Base-by-base conservation (phyloP, 495 filamentous ascomycete species). In the Recurvomyces mirabilis region DNA sequence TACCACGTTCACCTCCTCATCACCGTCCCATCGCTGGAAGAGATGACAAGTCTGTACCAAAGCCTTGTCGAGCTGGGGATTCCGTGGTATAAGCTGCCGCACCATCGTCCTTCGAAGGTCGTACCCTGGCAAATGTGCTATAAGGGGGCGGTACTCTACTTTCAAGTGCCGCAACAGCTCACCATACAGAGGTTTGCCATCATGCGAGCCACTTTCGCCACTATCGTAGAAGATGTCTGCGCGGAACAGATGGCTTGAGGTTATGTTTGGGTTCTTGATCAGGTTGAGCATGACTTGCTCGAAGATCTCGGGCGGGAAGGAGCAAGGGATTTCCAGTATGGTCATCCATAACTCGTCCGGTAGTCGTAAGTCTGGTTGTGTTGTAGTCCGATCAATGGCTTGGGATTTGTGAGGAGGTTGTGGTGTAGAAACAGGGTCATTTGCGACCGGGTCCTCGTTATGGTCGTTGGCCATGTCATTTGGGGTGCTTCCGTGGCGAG, bases 231-330 rank as follows among this genome's bases (percentile, higher is more conserved):
- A 68, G 34, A 94, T 84, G 62, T 95, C 87, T 10, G 88, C 87
- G 17, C 89, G 77, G 57, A 93, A 87, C 2, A 94, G 71, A 68
- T 80, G 79, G 13, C 70, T 79, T 2, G 83, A 84, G 49, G 82
- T 89, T 67, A 89, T 73, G 48, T 94, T 93, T 6, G 88, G 87
- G 60, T 94, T 93, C 35, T 68, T 68, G 52, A 93, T 72, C 32
- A 93, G 72, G 47, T 84, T 85, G 39, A 75, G 57, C 69, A 84
- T 78, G 35, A 83, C 73, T 23, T 70, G 60, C 25, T 67, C 56
- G 58, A 88, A 86, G 36, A 72, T 63, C 26, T 69, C 60, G 2
- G 72, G 69, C 3, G 68, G 51, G 53, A 84, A 86, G 9, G 69
- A 57, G 55, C 78, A 82, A 15, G 45, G 53, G 2, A 40, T 44